These are phyloP conservation scores for Litchi chinensis DNA, from an alignment of 345 rosid genomes.

Conservation along the genomic window DNA sequence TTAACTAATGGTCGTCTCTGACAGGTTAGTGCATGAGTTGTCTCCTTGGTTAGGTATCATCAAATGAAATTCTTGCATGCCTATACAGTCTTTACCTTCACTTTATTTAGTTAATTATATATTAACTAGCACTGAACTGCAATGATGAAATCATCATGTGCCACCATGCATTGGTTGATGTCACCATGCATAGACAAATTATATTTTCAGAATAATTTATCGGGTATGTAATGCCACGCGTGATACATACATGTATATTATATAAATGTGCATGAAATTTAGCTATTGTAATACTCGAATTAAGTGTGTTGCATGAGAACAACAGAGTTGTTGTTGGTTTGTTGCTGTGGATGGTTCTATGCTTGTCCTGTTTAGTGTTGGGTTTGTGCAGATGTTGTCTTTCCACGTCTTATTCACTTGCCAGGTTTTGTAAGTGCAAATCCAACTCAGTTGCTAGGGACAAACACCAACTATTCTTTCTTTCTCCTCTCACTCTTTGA, in stretches of 20 bases:
- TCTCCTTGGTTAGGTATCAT: conserved; percentile 21
- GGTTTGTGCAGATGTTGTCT: conserved; percentile 18
- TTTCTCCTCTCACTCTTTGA: no score
- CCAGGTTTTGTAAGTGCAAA: background rate
- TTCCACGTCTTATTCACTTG: conserved; percentile 5
- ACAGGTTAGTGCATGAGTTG: conserved; percentile 38
- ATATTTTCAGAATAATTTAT: background rate
- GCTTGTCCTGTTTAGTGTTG: conserved; percentile 21
- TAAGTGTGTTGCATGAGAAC: background rate
- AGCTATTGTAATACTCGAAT: background rate
- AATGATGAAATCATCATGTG: conserved; percentile 16
- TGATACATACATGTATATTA: background rate
- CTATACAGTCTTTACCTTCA: background rate
- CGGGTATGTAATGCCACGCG: background rate
- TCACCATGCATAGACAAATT: background rate
- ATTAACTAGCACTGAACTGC: background rate
- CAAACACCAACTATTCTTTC: background rate
- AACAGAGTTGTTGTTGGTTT: conserved; percentile 13
- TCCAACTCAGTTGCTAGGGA: conserved; percentile 3
- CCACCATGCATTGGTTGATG: conserved; percentile 14
- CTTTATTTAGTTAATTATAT: background rate
- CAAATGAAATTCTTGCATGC: conserved; percentile 7
- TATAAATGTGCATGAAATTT: conserved; percentile 1
- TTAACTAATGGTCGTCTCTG: conserved; percentile 12
- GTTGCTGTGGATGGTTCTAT: conserved; percentile 29